Base-by-base conservation (phyloP, 1,284 basidiomycete species). In the Melanopsichium pennsylvanicum region DNA sequence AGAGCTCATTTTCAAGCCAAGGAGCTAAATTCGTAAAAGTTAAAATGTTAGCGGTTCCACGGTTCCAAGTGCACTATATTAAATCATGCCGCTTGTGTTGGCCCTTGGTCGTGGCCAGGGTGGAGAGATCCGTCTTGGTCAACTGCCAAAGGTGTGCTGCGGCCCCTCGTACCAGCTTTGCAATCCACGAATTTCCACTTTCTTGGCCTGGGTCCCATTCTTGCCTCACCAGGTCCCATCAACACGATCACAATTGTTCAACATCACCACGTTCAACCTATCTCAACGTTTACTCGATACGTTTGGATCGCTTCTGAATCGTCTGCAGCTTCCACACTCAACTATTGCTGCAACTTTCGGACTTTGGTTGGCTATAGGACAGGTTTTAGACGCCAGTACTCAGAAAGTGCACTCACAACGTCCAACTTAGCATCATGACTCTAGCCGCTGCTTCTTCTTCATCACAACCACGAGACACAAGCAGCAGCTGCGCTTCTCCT, bases 41-140 rank as follows among this genome's bases (percentile, higher is more conserved):
- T 42, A n/a, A 19, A 26, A 42, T 18, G 26, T 37, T 26, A 16
- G 43, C 1, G 12, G 42, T 18, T 34, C 29, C 23, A 16, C 8
- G 4, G 8, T 18, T 21, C 5, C 16, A 15, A 19, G 27, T 2
- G 25, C 29, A 33, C 27, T 8, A 27, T n/a, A n/a, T n/a, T n/a
- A n/a, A n/a, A n/a, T n/a, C n/a, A n/a, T n/a, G n/a, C n/a, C n/a
- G n/a, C n/a, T n/a, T n/a, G n/a, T n/a, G n/a, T n/a, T n/a, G n/a
- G n/a, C n/a, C n/a, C n/a, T n/a, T n/a, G n/a, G n/a, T n/a, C n/a
- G n/a, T n/a, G 10, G 33, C 11, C 22, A 39, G 32, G 31, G 52
- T 57, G 54, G 54, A 57, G 54, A 57, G 45, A 44, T 57, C 45
- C 54, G 45, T n/a, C n/a, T n/a, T n/a, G n/a, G n/a, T n/a, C n/a